Evolutionary conservation across 257 asterid species (phyloP).

Genomic region (Solanum appendiculatum): DNA sequence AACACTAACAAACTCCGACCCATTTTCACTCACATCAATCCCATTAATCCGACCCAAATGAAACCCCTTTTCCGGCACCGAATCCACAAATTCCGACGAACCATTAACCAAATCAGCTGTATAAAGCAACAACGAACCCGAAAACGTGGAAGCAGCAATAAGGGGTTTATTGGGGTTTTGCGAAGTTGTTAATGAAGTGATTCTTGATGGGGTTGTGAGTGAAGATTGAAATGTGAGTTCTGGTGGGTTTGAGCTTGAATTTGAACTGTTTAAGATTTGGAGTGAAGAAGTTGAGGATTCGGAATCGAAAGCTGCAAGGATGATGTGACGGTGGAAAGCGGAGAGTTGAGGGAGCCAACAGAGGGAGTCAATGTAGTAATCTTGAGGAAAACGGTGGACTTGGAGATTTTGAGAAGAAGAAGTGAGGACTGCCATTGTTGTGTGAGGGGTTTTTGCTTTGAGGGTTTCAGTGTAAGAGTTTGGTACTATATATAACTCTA

Average conservation of each 20-base stretch:
- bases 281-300: slow-evolving; percentile 49
- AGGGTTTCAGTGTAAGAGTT: not conserved
- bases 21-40: slow-evolving; percentile 62
- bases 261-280: slow-evolving; percentile 18
- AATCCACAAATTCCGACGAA: slow-evolving; percentile 29
- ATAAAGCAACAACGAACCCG: slow-evolving; percentile 41
- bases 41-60: slow-evolving; percentile 40
- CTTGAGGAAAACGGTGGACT: slow-evolving; percentile 51
- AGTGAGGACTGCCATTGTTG: slow-evolving; percentile 16
- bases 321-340: slow-evolving; percentile 58
- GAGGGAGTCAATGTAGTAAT: slow-evolving; percentile 59
- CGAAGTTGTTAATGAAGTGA: slow-evolving; percentile 39
- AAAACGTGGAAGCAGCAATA: slow-evolving; percentile 52
- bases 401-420: slow-evolving; percentile 10
- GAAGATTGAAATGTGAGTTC: slow-evolving; percentile 32
- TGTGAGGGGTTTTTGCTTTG: not conserved
- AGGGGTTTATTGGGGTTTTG: slow-evolving; percentile 37
- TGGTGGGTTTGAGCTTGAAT: not conserved
- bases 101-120: slow-evolving; percentile 44
- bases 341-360: slow-evolving; percentile 85
- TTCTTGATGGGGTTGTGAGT: slow-evolving; percentile 40
- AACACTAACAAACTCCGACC: slow-evolving; percentile 64
- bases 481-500: too few relatives aligned
- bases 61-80: slow-evolving; percentile 37
- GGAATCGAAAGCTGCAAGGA: slow-evolving; percentile 57